phyloP scores from a whole-genome alignment of 768 basidiomycete species.

The Lactarius sanguifluus region DNA sequence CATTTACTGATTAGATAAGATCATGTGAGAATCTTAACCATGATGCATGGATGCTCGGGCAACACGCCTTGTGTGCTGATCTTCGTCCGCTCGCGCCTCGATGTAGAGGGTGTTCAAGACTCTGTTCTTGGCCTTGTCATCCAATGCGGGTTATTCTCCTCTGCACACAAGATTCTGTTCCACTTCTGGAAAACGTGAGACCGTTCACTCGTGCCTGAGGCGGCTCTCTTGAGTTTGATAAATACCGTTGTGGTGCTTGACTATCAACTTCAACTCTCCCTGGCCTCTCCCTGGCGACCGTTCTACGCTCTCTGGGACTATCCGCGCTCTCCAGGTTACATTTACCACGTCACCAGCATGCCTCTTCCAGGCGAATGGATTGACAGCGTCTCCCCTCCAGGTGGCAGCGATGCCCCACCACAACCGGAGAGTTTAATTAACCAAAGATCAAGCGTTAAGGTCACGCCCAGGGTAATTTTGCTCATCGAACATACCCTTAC shows the following conservation, averaged over 20 bases:
- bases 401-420: neutral
- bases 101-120: neutral
- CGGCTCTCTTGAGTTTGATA: neutral
- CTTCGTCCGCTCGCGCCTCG: neutral
- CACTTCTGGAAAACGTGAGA: neutral
- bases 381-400: neutral
- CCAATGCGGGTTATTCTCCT: neutral
- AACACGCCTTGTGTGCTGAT: neutral
- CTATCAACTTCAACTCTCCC: neutral
- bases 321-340: neutral
- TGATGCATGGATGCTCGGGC: neutral
- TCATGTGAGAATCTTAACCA: neutral
- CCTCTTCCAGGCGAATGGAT: neutral
- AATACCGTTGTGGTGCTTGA: neutral
- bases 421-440: neutral
- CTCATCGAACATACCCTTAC: neutral
- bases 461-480: neutral
- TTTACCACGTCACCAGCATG: neutral
- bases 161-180: neutral
- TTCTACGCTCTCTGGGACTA: neutral
- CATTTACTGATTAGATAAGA: slow-evolving; percentile 3
- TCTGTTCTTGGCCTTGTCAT: neutral
- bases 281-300: neutral
- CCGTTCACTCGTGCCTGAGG: neutral
- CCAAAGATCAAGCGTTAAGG: neutral